Evolutionary conservation across 176 grass and related monocot species (phyloP).

Genomic region (Aegilops speltoides): DNA sequence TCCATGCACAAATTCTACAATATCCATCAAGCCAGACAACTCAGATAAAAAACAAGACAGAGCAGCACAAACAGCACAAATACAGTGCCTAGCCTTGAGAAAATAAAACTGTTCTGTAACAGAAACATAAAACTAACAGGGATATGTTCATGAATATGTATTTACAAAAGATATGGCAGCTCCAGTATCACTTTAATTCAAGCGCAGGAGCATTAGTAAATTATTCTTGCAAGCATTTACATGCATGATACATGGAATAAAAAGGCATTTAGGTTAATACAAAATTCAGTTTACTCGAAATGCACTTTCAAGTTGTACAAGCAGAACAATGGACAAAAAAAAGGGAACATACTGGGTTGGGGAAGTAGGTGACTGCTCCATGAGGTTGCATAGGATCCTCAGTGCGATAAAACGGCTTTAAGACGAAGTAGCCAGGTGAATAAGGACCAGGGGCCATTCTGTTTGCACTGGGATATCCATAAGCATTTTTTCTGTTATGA

Average conservation of each 20-base stretch:
- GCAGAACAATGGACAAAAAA: slow-evolving; percentile 26
- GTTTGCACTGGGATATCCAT: slow-evolving; percentile 52
- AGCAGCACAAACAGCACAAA: background rate
- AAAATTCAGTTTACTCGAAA: slow-evolving; percentile 10
- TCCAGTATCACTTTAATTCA: background rate
- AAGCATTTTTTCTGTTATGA: slow-evolving; percentile 44
- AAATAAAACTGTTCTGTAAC: slow-evolving; percentile 4
- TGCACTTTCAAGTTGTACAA: slow-evolving; percentile 2
- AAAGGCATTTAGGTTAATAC: background rate
- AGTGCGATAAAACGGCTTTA: slow-evolving; percentile 46
- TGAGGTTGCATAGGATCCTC: slow-evolving; percentile 50
- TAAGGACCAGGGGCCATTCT: slow-evolving; percentile 41
- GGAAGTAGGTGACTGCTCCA: slow-evolving; percentile 83
- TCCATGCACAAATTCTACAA: slow-evolving; percentile 58
- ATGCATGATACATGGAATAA: background rate
- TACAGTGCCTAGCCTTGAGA: background rate
- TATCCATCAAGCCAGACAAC: slow-evolving; percentile 26
- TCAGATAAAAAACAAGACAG: slow-evolving; percentile 10
- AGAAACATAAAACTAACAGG: slow-evolving; percentile 1
- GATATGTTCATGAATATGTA: slow-evolving; percentile 6
- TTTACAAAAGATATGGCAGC: slow-evolving; percentile 17
- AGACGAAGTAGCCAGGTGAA: slow-evolving; percentile 47
- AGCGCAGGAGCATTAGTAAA: background rate
- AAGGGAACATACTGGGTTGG: slow-evolving; percentile 52
- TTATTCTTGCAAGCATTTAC: slow-evolving; percentile 5